Base-by-base conservation (phyloP, 2,329 filamentous ascomycete genomes). In the Blastomyces silverae region DNA sequence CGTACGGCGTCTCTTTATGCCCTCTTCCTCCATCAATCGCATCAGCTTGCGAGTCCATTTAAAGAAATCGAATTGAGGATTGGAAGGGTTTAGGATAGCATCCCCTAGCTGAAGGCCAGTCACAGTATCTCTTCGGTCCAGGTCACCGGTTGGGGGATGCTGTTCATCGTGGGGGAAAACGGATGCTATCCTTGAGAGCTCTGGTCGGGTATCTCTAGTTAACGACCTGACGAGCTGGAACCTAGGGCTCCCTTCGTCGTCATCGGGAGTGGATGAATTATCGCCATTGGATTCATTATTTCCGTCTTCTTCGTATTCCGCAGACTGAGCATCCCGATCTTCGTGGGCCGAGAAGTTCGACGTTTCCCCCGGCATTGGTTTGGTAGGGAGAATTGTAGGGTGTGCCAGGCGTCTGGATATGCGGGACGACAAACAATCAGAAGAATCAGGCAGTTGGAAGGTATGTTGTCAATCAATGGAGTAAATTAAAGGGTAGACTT, bases 21-120 rank as follows among this genome's bases (percentile, higher is more conserved):
- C 83, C 65, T 88, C 83, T 22, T 81, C 80, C 46, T 85, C 80
- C 46, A 87, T 73, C 42, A 82, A 69, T 59, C 78, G 77, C 68
- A 84, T 73, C 62, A 81, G 78, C 75, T 80, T 80, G 10, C 77
- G 78, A 56, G 81, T 72, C 75, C 82, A 85, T 72, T 81, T 84
- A 67, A 81, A 78, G 13, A 84, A 78, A 65, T 85, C 79, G 69
- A 85, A 85, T n/a, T 79, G 73, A 1, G 79, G 77, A 44, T 76
- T 81, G 8, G 71, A 75, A 0, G 84, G 84, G 68, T 86, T 82
- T n/a, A 86, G 74, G 0, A 78, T 75, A 1, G 82, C 77, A 68
- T 85, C 80, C 2, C 74, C 79, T 25, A 79, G 62, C 28, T 77
- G 73, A 8, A 83, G 67, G 2, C 77, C 78, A 11, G 73, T 72